Base-by-base conservation (phyloP, 495 filamentous ascomycete genomes). In the Talaromyces nanjingensis region DNA sequence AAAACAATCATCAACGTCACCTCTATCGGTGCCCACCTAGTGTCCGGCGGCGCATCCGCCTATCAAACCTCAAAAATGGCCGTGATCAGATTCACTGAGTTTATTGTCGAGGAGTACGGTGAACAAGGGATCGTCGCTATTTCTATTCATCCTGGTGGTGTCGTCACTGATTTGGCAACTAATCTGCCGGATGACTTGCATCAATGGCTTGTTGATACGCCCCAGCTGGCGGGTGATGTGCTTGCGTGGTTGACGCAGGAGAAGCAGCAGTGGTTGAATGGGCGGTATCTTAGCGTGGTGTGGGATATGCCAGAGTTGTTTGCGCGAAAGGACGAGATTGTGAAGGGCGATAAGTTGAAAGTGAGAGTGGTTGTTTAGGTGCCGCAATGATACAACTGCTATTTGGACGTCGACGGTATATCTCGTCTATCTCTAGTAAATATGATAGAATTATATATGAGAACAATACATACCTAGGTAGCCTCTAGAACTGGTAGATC, bases 241-340 rank as follows among this genome's bases (percentile, higher is more conserved):
- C 61, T 83, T 27, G 75, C 81, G 6, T 83, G 76, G 69, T 64
- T 87, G 60, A 78, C 78, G 6, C 69, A 67, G 8, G 65, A 82
- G 66, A 79, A 71, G 59, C 66, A 81, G 47, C 70, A 75, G 52
- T 86, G 83, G 83, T 67, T 87, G 12, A 73, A 69, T 25, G 84
- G 83, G 0, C 66, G 83, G 63, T 86, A 83, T 65, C 31, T 79
- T 37, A 76, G 65, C 53, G 70, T 60, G 7, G 73, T 59, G 9
- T 84, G 79, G 81, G 77, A 82, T 66, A 77, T 84, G 76, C 67
- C 70, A 7, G 75, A 82, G 69, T 67, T 82, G n/a, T 71, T 79
- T 65, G 65, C 42, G 12, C 76, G 64, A 70, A 79, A 79, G 64
- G 69, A 77, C 7, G 74, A 83, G 29, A 77, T 82, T 64, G 70